phyloP scores from a whole-genome alignment of 495 filamentous ascomycete species.

The Penicillium roqueforti region DNA sequence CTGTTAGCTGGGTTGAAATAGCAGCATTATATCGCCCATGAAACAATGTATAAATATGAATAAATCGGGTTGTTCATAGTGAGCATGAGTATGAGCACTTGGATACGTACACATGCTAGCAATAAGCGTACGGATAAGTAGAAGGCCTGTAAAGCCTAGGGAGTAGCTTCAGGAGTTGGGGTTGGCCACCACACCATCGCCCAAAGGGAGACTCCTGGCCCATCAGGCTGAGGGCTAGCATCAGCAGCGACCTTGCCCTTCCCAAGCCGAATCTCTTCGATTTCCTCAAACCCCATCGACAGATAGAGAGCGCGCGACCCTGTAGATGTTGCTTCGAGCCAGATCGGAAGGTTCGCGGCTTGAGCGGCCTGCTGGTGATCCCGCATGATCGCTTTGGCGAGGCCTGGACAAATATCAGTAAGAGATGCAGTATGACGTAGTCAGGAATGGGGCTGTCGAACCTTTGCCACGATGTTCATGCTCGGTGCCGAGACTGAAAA shows the following conservation, averaged over 20 bases:
- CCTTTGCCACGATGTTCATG: conserved; percentile 27
- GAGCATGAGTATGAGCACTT: background rate
- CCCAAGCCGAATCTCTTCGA: conserved; percentile 24
- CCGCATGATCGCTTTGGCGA: conserved; percentile 24
- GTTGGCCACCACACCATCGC: conserved; percentile 35
- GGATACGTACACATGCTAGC: background rate
- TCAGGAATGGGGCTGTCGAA: background rate
- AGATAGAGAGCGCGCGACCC: conserved; percentile 23
- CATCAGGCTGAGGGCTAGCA: conserved; percentile 19
- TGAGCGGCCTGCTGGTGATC: conserved; percentile 19
- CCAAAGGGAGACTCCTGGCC: conserved; percentile 23
- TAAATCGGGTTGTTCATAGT: background rate
- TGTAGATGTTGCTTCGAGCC: conserved; percentile 27
- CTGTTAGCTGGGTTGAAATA: background rate
- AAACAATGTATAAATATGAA: background rate
- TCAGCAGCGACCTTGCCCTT: conserved; percentile 25
- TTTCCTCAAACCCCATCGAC: conserved; percentile 26
- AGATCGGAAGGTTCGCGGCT: conserved; percentile 25
- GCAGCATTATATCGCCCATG: background rate
- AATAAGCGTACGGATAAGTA: background rate
- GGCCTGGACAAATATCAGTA: conserved; percentile 11
- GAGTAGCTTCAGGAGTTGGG: background rate
- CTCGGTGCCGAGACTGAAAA: conserved; percentile 30
- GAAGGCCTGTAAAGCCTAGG: background rate
- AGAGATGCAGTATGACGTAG: background rate